Percentiles rank a stretch among this genome's conserved stretches.
Conservation (phyloP, 2,329 filamentous ascomycete species). For the Aspergillus clavatus region DNA sequence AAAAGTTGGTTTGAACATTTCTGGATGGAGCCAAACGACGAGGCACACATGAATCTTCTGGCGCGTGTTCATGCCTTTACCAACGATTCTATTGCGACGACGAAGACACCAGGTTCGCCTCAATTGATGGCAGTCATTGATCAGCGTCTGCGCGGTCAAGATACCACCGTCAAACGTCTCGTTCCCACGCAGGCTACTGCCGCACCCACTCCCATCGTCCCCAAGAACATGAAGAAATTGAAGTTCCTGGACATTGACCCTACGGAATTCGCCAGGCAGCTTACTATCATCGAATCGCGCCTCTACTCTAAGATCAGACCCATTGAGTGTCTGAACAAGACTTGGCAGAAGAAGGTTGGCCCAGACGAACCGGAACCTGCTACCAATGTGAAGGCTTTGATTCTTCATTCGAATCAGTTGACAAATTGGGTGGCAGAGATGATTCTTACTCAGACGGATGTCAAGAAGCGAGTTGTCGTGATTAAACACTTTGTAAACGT, state of each 20-base stretch:
- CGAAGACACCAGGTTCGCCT: conserved; percentile 82
- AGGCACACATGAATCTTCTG: conserved; percentile 79
- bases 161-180: conserved; percentile 77
- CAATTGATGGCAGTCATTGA: conserved; percentile 83
- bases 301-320: conserved; percentile 95
- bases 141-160: conserved; percentile 81
- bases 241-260: conserved; percentile 97
- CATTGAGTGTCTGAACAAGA: conserved; percentile 95
- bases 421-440: conserved; percentile 99
- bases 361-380: conserved; percentile 71
- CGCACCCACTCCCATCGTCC: conserved; percentile 82
- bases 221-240: conserved; percentile 99
- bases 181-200: conserved; percentile 80
- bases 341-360: conserved; percentile 92
- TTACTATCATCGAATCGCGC: conserved; percentile 93
- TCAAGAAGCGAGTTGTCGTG: conserved; percentile 92
- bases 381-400: conserved; percentile 90
- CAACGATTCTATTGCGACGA: conserved; percentile 84
- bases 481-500: conserved; percentile 98
- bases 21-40: conserved; percentile 95
- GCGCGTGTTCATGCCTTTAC: conserved; percentile 87
- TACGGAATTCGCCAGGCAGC: conserved; percentile 91
- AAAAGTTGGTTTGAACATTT: conserved; percentile 99
- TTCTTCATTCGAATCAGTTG: conserved; percentile 96
- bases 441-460: conserved; percentile 90